A percentile compares a stretch with the other conserved stretches of the same genome.
These are phyloP conservation scores for Striga asiatica DNA, from an alignment of 257 asterid genomes.

Conservation along the genomic window DNA sequence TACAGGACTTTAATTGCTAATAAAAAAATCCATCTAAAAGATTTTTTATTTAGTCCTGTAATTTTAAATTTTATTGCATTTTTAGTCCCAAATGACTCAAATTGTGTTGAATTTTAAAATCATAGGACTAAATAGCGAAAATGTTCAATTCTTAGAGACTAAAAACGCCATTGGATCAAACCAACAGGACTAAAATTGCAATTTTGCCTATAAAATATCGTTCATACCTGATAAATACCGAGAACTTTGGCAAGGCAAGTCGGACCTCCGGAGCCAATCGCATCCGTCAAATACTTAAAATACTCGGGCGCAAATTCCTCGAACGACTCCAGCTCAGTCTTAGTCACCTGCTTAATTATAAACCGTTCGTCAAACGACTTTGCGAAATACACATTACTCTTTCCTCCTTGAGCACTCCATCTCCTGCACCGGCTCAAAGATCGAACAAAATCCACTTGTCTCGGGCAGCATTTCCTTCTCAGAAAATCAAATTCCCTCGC, in stretches of 20 bases:
- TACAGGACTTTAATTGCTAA: no score
- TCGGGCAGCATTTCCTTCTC: constrained; percentile 68
- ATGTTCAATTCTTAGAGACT: no score
- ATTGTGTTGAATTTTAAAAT: no score
- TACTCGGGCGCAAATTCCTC: constrained; percentile 68
- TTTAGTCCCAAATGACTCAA: no score
- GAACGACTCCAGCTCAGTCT: constrained; percentile 87
- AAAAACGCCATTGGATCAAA: no score
- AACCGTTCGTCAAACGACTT: constrained; percentile 80
- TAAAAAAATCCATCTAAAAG: no score
- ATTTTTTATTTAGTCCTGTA: no score
- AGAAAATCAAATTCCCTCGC: constrained; percentile 78
- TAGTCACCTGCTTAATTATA: constrained; percentile 79
- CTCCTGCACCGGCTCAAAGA: constrained; percentile 77
- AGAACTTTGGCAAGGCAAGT: constrained; percentile 94
- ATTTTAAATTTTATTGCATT: no score
- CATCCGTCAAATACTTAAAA: constrained; percentile 57
- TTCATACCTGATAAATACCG: constrained; percentile 97
- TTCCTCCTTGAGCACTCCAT: constrained; percentile 98
- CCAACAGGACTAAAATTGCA: no score
- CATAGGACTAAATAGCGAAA: no score
- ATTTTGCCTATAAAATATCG: no score
- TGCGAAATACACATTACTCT: constrained; percentile 91
- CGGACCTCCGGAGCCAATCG: constrained; percentile 66
- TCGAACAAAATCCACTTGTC: constrained; percentile 53